Evolutionary conservation across 2,329 filamentous ascomycete species (phyloP).

Genomic region (Diplodia scrobiculata): DNA sequence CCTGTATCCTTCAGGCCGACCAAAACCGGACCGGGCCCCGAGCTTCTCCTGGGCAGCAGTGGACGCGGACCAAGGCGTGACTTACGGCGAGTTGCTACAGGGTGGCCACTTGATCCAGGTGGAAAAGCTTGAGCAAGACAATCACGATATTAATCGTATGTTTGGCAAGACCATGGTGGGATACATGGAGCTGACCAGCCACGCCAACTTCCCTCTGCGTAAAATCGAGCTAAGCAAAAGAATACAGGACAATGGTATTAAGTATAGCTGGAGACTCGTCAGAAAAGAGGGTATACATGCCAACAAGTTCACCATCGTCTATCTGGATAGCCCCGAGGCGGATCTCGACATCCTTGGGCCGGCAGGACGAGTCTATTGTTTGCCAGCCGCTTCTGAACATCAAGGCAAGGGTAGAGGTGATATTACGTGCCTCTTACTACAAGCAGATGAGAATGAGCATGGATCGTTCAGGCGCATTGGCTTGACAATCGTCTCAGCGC

Average conservation of each 20-base stretch:
- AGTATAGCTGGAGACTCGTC: not conserved
- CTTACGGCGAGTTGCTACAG: not conserved
- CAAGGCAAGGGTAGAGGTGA: not conserved
- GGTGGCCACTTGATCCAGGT: not conserved
- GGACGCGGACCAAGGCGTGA: not conserved
- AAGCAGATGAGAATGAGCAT: not conserved
- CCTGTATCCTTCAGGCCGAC: not conserved
- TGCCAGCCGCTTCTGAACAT: not conserved
- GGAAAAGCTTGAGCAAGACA: not conserved
- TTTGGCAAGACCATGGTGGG: not conserved
- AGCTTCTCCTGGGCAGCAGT: constrained; percentile 34
- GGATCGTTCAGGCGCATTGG: not conserved
- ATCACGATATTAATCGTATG: rapidly evolving
- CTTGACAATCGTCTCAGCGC: not conserved
- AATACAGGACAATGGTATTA: not conserved
- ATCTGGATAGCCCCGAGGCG: not conserved
- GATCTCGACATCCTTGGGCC: not conserved
- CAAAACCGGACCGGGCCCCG: constrained; percentile 32
- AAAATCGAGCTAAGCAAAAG: not conserved
- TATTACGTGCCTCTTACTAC: not conserved
- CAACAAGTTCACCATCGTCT: not conserved
- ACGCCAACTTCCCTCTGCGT: not conserved
- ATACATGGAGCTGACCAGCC: not conserved
- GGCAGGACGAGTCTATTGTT: not conserved
- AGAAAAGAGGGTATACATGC: not conserved